Conservation (phyloP, 345 rosid genomes). For the Pelargonium nanum region DNA sequence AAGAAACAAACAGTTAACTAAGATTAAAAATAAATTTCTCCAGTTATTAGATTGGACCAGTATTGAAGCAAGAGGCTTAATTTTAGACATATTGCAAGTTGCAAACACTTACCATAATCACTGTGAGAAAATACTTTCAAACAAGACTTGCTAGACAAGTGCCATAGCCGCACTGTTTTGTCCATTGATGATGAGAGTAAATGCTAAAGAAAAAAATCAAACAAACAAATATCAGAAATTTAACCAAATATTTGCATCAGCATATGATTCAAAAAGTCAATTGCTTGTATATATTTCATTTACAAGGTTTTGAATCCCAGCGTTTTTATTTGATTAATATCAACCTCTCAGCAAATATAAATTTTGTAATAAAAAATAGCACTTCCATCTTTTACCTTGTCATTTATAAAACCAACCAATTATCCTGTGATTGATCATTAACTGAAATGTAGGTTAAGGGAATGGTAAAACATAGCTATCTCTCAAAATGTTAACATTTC, state of each 20-base stretch:
- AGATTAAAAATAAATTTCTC: neutral
- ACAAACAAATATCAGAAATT: conserved; percentile 1
- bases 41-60: neutral
- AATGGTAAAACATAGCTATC: no score
- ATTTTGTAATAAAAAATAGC: no score
- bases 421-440: no score
- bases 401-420: no score
- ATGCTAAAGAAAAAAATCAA: conserved; percentile 37
- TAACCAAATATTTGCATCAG: neutral
- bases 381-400: no score
- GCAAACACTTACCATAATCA: conserved; percentile 66
- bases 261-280: neutral
- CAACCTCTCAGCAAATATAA: no score
- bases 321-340: no score
- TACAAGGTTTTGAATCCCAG: no score
- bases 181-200: conserved; percentile 98
- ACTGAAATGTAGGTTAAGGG: no score
- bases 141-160: conserved; percentile 71
- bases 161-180: conserved; percentile 94
- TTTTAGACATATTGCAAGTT: neutral
- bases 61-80: no score
- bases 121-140: conserved; percentile 86
- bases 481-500: no score
- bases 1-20: neutral
- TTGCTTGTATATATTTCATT: neutral